Evolutionary conservation across 2,329 filamentous ascomycete species (phyloP), one percentile per base, ranked within the genome.

Genomic region (Cytospora mali): DNA sequence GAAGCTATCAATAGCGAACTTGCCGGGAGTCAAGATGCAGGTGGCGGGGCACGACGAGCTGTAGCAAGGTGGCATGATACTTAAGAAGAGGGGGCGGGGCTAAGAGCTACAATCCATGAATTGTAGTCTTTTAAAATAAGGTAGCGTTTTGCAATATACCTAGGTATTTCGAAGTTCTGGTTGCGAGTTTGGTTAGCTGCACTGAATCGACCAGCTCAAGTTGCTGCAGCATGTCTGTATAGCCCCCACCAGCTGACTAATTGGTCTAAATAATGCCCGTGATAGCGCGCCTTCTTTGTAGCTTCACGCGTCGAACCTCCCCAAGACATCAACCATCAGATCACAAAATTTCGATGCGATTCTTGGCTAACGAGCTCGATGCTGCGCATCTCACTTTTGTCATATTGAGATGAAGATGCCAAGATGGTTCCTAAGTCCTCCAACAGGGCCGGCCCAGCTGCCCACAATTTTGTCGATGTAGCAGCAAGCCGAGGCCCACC

Each of bases 401-500:
- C 28, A 21, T 5, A 23, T 53, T 57, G 64, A 61, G 48, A 54
- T 63, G 56, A 55, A 11, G 25, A 25, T 53, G 53, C 39, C 27
- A 55, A 50, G 18, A 65, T 65, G 64, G 64, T 56, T 57, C 56
- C 54, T 31, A 56, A 60, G 50, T 60, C 35, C 39, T 48, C 46
- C 35, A 60, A 35, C 13, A 39, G 50, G 58, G 39, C 28, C 46
- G 58, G 50, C 21, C n/a, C 35, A 54, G 21, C 56, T 65, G 50
- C 52, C 52, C 65, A 60, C 25, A 23, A 23, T 35, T 27, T 48
- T 58, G 56, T 53, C 18, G 62, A 65, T 46, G 58, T 66, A 31
- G 54, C 55, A 31, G 61, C 59, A 42, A 48, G 28, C 35, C 64
- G 71, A 58, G 71, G 64, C 11, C 78, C 80, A 52, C 86, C 87